A percentile compares a stretch with the other conserved stretches of the same genome.
Evolutionary conservation across 192 early-diverging fungal genomes (phyloP).

Genomic region (Podila minutissima): DNA sequence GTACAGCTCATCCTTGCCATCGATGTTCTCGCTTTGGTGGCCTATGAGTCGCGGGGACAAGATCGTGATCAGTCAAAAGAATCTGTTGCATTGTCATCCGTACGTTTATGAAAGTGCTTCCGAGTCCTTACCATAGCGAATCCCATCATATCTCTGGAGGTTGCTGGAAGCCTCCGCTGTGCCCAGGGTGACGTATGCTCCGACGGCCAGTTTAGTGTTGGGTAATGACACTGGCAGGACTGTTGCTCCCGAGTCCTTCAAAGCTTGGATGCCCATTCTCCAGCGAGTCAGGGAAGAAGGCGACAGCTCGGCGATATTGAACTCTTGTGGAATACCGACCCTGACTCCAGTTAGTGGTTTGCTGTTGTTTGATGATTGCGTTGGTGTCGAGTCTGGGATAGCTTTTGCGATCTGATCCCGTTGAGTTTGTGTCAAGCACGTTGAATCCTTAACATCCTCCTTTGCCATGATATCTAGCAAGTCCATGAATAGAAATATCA

Average conservation of each 20-base stretch:
- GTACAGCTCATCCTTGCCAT: constrained; percentile 56
- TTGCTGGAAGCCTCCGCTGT: constrained; percentile 94
- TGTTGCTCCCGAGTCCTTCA: constrained; percentile 71
- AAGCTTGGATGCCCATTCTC: constrained; percentile 61
- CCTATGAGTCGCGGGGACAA: constrained; percentile 27
- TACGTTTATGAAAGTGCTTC: neutral
- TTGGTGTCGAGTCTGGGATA: neutral
- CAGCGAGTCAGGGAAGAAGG: constrained; percentile 63
- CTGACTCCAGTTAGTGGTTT: constrained; percentile 18
- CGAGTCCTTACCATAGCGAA: constrained; percentile 75
- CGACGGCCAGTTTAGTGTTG: constrained; percentile 73
- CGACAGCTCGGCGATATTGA: constrained; percentile 80
- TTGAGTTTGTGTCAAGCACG: constrained; percentile 48
- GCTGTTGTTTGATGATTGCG: neutral
- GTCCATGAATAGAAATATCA: neutral
- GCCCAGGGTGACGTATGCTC: constrained; percentile 89
- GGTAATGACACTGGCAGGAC: constrained; percentile 78
- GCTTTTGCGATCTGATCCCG: constrained; percentile 13
- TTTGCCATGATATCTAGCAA: constrained; percentile 59
- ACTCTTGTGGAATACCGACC: constrained; percentile 62
- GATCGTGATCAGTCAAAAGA: neutral
- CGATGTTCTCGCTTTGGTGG: constrained; percentile 22
- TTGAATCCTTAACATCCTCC: constrained; percentile 71
- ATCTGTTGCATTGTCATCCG: neutral
- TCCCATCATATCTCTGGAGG: constrained; percentile 87